phyloP scores from a whole-genome alignment of 371 early-diverging fungal genomes.

The Capniomyces stellatus region DNA sequence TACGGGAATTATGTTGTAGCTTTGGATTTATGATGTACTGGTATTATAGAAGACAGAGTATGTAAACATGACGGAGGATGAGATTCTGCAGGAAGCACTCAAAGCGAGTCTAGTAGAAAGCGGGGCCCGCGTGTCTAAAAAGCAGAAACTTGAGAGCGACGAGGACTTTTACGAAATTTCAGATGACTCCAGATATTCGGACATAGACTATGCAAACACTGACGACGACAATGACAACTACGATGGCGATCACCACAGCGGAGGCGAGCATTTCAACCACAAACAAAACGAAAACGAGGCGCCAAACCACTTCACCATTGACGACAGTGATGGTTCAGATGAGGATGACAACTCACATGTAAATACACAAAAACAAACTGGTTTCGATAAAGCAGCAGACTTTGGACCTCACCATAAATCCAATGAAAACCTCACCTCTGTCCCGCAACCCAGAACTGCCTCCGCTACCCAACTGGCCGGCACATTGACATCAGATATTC shows the following conservation, averaged over 20 bases:
- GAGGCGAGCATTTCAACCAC: conserved; percentile 2
- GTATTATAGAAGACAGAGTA: too few species aligned
- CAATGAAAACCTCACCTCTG: too few species aligned
- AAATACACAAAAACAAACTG: conserved; percentile 13
- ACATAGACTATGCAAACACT: conserved; percentile 7
- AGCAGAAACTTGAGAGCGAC: too few species aligned
- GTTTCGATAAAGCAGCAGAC: conserved; percentile 5
- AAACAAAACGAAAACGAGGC: conserved; percentile 3
- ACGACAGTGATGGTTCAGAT: conserved; percentile 7
- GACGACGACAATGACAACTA: conserved; percentile 11
- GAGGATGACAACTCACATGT: conserved; percentile 1
- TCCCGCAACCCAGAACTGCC: too few species aligned
- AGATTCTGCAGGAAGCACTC: conserved; percentile 67
- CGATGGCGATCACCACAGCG: conserved; percentile 13
- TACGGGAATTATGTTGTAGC: too few species aligned
- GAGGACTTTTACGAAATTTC: background rate
- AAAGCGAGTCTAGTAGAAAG: conserved; percentile 39
- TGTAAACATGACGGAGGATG: conserved; percentile 84
- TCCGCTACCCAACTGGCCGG: too few species aligned
- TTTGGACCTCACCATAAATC: too few species aligned
- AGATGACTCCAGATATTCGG: conserved; percentile 10
- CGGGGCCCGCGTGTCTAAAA: background rate
- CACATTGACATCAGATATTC: too few species aligned
- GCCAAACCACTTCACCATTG: too few species aligned
- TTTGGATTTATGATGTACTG: too few species aligned